Base-by-base conservation (phyloP, 495 filamentous ascomycete species). In the Friedmanniomyces endolithicus region DNA sequence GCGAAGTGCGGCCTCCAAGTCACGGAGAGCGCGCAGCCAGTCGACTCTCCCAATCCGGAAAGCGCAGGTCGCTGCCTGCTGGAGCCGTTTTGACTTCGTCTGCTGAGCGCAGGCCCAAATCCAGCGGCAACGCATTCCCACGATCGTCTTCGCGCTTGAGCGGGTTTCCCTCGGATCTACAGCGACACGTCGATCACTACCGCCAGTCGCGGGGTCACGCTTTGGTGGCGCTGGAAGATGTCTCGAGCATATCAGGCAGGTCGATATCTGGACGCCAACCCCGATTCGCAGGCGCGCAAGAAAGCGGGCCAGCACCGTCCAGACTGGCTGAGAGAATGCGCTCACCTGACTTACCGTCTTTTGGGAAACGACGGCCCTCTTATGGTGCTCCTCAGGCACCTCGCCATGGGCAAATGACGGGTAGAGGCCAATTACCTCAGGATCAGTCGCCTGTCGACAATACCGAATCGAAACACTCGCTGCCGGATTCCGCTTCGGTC, bases 401-500 rank as follows among this genome's bases (percentile, higher is more conserved):
- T 20, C 44, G 44, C 19, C 19, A 27, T 14, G 44, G 17, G 4
- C 44, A 47, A 23, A 3, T 14, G 24, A 3, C 17, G 16, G 16
- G 78, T 62, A 68, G 78, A 68, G 53, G 70, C 50, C 52, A 71
- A 49, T 69, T 64, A 9, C 66, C 73, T 9, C 81, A 84, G 49
- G 80, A 75, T 48, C 50, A 74, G 20, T 71, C 55, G n/a, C 62
- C 59, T 11, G 50, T 55, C 17, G 58, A 50, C 6, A 57, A 37
- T 29, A 57, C 61, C 20, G 57, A 63, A 19, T 45, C 45, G 22
- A 57, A 60, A 34, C 52, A 20, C 16, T 53, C 48, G 23, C 43
- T 24, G 79, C 84, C 59, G 79, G 79, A 31, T 89, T 57, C 87
- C 1, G 86, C 87, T 56, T 95, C 90, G 0, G 88, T 86, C 0